Evolutionary conservation across 2,329 filamentous ascomycete species (phyloP), one percentile per base, ranked within the genome.

Genomic region (Colletotrichum eleusines): DNA sequence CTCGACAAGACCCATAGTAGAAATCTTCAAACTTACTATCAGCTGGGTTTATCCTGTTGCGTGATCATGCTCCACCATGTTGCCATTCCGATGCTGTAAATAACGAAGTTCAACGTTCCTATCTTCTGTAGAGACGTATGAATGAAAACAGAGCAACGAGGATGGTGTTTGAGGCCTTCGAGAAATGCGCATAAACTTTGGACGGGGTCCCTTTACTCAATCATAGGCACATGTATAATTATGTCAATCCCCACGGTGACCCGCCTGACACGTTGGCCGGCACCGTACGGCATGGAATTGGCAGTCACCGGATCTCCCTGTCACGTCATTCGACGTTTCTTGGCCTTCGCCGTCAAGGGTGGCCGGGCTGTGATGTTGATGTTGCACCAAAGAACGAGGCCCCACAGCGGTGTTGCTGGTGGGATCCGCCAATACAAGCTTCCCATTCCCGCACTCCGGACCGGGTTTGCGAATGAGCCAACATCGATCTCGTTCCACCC

Each of bases 341-440:
- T 2, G 42, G 12, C 38, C 28, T 35, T 18, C 28, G 2, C 6
- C 7, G 20, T 12, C 8, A 46, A 46, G 44, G n/a, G 20, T 23
- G 48, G 38, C 44, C 4, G 42, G n/a, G n/a, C 31, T 11, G 16
- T 42, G 33, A 20, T 46, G 3, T 51, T 33, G 6, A 51, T 67
- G 63, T 70, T 44, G 28, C 57, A 62, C 50, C 57, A 44, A 6
- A 66, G 20, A 35, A 66, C 59, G 33, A 62, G 20, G 61, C 63
- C 42, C 42, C 42, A 20, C 18, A 28, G 28, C 16, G 1, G 20
- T 46, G 59, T 38, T 59, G 8, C 64, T 46, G 35, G 12, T 1
- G 3, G 28, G 50, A 57, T 69, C 69, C 69, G 65, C 69, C 69
- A 71, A 71, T 71, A 8, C 28, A 63, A 26, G n/a, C 18, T 5